Conservation (phyloP, 2,329 filamentous ascomycete genomes). For the Fusarium sp. region DNA sequence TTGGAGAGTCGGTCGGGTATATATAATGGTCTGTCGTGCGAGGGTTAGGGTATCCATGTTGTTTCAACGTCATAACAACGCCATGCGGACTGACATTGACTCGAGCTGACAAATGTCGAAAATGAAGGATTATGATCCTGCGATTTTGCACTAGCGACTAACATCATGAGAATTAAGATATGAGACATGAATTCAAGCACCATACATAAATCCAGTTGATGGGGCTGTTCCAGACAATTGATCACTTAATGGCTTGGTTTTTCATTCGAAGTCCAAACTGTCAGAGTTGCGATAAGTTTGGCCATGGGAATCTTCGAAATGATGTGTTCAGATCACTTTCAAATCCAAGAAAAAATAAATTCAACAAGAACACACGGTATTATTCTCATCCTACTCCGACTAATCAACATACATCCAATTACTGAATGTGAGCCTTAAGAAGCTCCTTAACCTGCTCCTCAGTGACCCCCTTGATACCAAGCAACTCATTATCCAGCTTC, state of each 20-base stretch:
- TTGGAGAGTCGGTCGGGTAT: too few relatives aligned
- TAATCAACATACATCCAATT: not conserved
- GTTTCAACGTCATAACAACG: constrained; percentile 7
- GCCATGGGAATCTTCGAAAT: too few relatives aligned
- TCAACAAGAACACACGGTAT: too few relatives aligned
- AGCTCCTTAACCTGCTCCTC: constrained; percentile 55
- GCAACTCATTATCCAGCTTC: constrained; percentile 57
- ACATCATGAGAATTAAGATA: too few relatives aligned
- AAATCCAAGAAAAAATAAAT: too few relatives aligned
- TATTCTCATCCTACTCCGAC: not conserved
- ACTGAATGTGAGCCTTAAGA: constrained; percentile 40
- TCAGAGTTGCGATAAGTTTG: too few relatives aligned
- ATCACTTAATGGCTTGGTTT: too few relatives aligned
- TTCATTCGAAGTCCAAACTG: too few relatives aligned
- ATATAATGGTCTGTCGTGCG: not conserved
- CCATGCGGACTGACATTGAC: not conserved
- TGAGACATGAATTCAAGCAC: too few relatives aligned
- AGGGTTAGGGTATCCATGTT: too few relatives aligned
- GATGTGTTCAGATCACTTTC: too few relatives aligned
- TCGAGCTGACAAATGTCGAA: constrained; percentile 23
- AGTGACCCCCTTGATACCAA: constrained; percentile 58
- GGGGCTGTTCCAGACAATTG: too few relatives aligned
- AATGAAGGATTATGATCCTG: not conserved
- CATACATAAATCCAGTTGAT: not conserved
- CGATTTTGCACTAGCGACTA: not conserved